Evolutionary conservation across 2,329 filamentous ascomycete genomes (phyloP).

Genomic region (Mycocentrospora acerina): DNA sequence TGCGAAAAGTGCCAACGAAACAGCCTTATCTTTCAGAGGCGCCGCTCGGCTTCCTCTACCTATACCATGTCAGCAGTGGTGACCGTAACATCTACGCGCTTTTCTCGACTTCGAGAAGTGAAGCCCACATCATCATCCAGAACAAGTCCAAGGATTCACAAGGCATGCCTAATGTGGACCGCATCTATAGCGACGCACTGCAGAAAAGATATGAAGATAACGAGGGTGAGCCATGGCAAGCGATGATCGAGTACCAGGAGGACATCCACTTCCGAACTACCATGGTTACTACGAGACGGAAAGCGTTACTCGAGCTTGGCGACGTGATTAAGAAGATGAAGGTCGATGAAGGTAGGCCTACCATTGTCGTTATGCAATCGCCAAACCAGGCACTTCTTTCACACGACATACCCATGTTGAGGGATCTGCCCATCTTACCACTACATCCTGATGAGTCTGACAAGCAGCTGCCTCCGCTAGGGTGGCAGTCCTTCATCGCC

Average conservation of each 20-base stretch:
- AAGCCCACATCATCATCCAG: conserved; percentile 86
- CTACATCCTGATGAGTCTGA: conserved; percentile 82
- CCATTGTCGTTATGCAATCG: conserved; percentile 87
- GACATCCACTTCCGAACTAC: conserved; percentile 81
- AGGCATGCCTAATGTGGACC: conserved; percentile 86
- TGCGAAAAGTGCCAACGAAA: conserved; percentile 69
- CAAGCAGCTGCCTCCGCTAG: conserved; percentile 83
- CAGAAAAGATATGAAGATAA: conserved; percentile 65
- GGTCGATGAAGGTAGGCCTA: conserved; percentile 77
- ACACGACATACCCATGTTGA: conserved; percentile 81
- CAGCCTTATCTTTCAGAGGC: conserved; percentile 74
- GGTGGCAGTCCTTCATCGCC: conserved; percentile 89
- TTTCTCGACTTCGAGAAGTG: conserved; percentile 78
- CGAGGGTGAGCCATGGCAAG: conserved; percentile 71
- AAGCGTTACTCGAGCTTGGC: conserved; percentile 83
- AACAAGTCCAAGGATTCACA: conserved; percentile 79
- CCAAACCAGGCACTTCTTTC: conserved; percentile 77
- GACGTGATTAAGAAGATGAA: conserved; percentile 89
- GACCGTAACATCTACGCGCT: conserved; percentile 92
- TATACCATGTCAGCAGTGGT: conserved; percentile 89
- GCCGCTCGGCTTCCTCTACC: conserved; percentile 79
- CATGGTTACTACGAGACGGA: conserved; percentile 85
- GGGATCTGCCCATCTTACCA: conserved; percentile 79
- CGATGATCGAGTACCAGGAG: conserved; percentile 83
- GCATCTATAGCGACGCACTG: conserved; percentile 79